Evolutionary conservation across 768 basidiomycete genomes (phyloP), one percentile per base, ranked within the genome.

Genomic region (Calocybe cyanea): DNA sequence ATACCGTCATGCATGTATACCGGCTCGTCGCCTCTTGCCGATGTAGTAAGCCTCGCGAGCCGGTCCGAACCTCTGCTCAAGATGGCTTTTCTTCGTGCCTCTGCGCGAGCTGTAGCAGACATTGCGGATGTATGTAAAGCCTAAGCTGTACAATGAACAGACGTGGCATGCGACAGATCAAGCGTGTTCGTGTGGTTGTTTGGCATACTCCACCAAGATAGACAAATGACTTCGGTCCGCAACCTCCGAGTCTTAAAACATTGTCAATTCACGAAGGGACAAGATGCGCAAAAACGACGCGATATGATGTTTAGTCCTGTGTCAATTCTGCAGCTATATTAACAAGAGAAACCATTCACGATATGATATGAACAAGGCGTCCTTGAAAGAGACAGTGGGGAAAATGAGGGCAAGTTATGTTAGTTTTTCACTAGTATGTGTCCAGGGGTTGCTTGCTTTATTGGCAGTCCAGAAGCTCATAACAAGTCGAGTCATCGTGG

Each of bases 41-140:
- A 83, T 2, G 83, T 84, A 3, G 89, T 88, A 35, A 92, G 75
- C 57, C 82, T 89, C 23, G 85, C 82, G 34, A 92, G 79, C 43
- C 88, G 78, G 70, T 89, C 86, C 21, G 70, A 71, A 11, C 85
- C 81, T 43, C 86, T 73, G 51, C 72, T 72, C 17, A 90, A 76
- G 47, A 92, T 90, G 28, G 88, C 88, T 65, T 77, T 84, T 57
- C 81, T 69, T 35, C 88, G 75, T 8, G 88, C 88, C 64, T 87
- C 87, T 63, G 87, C 85, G 55, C 83, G 80, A 48, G 81, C 77
- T 65, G 83, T 67, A 43, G 83, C 73, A 56, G 78, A 76, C 63
- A 70, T 70, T 46, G 34, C 41, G 23, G 8, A 32, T 20, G 20
- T 32, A 38, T 20, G 39, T 35, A 34, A 17, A 25, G 15, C 20